Base-by-base conservation (phyloP, 2,329 filamentous ascomycete species). In the Ascosphaera aggregata region DNA sequence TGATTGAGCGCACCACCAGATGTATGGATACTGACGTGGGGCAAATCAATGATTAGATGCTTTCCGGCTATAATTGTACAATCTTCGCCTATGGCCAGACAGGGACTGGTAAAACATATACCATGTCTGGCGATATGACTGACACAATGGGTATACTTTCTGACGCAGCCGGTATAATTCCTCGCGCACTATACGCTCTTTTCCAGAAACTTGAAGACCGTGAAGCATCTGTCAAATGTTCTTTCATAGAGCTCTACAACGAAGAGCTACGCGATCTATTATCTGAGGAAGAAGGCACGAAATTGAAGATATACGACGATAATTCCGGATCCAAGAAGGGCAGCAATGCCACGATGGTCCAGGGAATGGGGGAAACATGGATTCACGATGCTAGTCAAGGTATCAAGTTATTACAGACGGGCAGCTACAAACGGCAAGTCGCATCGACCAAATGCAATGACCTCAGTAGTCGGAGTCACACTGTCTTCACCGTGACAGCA, bases 391-490 rank as follows among this genome's bases (percentile, higher is more conserved):
- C 89, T 0, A 67, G 71, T 9, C 78, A 84, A 38, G 89, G 89
- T 43, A 85, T 98, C 57, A 79, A 80, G 57, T 67, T 94, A 44
- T 69, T 98, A 36, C 81, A 89, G 49, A 69, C 77, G 45, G 91
- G 89, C 44, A 94, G 84, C 56, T 68, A 89, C 59, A 92, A 85
- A 58, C 78, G 89, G 38, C 89, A 98, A 57, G 89, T 98, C n/a
- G 91, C 89, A 4, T 84, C 91, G 3, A 98, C 89, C n/a, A 95
- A 95, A 58, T 98, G 89, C 69, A 98, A 98, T 55, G 89, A 98
- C 50, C 71, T 95, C 40, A 94, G 85, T 58, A 94, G 85, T 49
- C 75, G 89, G 55, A 93, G 85, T 62, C 91, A 98, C 53, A 98
- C 89, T 0, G 79, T 98, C 17, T 98, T 98, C 53, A 95, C 89